Conservation (phyloP, 495 filamentous ascomycete genomes). For the Penicillium dipodomyicola region DNA sequence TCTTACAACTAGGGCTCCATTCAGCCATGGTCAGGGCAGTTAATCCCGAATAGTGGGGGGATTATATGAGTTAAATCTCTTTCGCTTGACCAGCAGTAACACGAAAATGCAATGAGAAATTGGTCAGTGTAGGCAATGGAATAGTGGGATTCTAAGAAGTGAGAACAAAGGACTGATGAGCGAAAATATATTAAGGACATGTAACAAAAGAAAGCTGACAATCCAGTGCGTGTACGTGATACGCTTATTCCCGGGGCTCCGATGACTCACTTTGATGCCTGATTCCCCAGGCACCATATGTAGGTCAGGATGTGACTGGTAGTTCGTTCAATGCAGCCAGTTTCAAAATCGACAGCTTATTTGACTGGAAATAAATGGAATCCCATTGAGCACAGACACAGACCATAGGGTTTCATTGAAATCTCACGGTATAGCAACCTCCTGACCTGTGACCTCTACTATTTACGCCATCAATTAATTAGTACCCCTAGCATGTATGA, state of each 20-base stretch:
- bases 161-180: background rate
- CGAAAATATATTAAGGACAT: conserved; percentile 9
- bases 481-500: background rate
- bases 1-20: conserved; percentile 39
- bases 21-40: conserved; percentile 23
- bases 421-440: background rate
- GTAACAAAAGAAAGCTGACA: conserved; percentile 5
- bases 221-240: background rate
- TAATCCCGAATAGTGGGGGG: conserved; percentile 13
- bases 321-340: background rate
- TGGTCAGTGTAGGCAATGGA: background rate
- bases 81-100: background rate
- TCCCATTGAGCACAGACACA: background rate
- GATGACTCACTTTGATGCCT: conserved; percentile 27
- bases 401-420: background rate
- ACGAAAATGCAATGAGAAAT: background rate
- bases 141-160: background rate
- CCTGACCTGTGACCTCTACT: background rate
- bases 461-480: background rate
- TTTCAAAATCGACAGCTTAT: background rate
- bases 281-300: background rate
- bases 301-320: background rate
- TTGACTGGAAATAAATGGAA: background rate
- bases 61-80: background rate
- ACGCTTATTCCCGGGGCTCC: conserved; percentile 25